Conservation (phyloP, 2,329 filamentous ascomycete species). For the Verticillium tricorpus region DNA sequence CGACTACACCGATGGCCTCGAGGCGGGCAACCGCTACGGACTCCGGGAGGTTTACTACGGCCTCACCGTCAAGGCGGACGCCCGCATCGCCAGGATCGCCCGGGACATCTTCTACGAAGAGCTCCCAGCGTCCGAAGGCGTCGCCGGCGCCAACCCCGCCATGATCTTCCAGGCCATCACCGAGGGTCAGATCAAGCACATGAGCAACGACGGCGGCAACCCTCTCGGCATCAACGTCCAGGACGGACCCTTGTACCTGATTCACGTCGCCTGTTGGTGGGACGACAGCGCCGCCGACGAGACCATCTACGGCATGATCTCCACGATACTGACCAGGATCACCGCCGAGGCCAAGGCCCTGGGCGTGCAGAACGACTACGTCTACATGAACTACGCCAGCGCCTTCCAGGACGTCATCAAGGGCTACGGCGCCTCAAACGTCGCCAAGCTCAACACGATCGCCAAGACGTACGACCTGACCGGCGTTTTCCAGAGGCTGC, state of each 20-base stretch:
- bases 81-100: constrained; percentile 14
- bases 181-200: constrained; percentile 25
- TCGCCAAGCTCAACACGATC: constrained; percentile 21
- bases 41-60: constrained; percentile 17
- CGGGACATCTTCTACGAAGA: constrained; percentile 11
- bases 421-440: constrained; percentile 32
- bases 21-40: constrained; percentile 11
- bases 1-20: constrained; percentile 10
- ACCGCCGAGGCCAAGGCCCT: constrained; percentile 3
- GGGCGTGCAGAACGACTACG: constrained; percentile 14
- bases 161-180: constrained; percentile 36
- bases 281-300: constrained; percentile 12
- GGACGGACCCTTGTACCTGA: constrained; percentile 18
- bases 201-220: constrained; percentile 33
- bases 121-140: constrained; percentile 5
- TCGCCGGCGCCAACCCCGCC: constrained; percentile 19
- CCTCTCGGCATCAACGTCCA: constrained; percentile 25
- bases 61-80: constrained; percentile 13
- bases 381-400: constrained; percentile 40
- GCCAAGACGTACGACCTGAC: constrained; percentile 27
- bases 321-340: background rate
- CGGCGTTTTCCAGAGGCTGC: constrained; percentile 26
- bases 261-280: constrained; percentile 18
- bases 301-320: constrained; percentile 12
- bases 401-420: constrained; percentile 30